Conservation (phyloP, 1,284 basidiomycete species). For the Neolentinus lepideus region DNA sequence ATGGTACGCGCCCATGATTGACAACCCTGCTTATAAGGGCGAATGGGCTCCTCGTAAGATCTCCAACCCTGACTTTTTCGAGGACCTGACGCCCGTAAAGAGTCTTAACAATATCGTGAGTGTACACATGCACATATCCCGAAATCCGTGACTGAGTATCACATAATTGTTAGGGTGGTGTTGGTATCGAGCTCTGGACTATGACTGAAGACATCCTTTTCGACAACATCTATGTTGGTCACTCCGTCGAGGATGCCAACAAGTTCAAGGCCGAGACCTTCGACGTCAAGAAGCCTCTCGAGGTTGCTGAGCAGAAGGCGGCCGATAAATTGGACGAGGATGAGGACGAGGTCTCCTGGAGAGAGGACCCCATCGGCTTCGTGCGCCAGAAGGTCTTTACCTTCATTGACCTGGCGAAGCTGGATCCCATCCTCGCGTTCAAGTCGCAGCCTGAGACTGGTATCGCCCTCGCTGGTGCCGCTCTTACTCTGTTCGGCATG, state of each 20-base stretch:
- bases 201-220: conserved; percentile 98
- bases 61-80: conserved; percentile 88
- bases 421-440: conserved; percentile 71
- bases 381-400: conserved; percentile 67
- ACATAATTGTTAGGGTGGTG: conserved; percentile 57
- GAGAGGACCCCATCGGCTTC: conserved; percentile 71
- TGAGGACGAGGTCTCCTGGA: conserved; percentile 49
- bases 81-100: conserved; percentile 84
- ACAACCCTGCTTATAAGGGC: conserved; percentile 98
- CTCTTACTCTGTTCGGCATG: conserved; percentile 80
- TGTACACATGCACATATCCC: conserved; percentile 6
- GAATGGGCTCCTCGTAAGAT: conserved; percentile 92
- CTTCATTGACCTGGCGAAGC: conserved; percentile 69
- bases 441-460: conserved; percentile 82
- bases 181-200: conserved; percentile 97
- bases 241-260: conserved; percentile 80
- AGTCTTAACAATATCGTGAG: conserved; percentile 76
- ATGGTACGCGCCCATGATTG: conserved; percentile 90
- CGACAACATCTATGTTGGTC: conserved; percentile 91
- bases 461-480: conserved; percentile 61
- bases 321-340: conserved; percentile 39
- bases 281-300: conserved; percentile 73
- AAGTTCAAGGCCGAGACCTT: conserved; percentile 79
- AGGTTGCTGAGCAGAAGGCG: conserved; percentile 46
- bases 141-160: neutral